Evolutionary conservation across 148 eudicot species (phyloP), one percentile per base, ranked within the genome.

Genomic region (Talinum fruticosum): DNA sequence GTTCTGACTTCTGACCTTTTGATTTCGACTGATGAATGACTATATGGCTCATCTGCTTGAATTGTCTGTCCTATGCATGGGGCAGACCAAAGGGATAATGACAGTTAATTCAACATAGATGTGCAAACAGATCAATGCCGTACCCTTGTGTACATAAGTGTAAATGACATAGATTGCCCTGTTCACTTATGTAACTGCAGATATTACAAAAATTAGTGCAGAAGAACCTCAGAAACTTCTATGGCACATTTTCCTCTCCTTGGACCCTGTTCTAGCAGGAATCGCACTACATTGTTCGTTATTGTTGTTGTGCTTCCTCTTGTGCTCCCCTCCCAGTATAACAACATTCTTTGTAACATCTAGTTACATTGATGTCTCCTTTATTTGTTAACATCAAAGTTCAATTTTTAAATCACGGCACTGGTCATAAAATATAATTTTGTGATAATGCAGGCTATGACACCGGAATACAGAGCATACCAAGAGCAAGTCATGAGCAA

Each of bases 401-500:
- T 41, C 47, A 3, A 41, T 41, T 10, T 41, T 8, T 0, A 41
- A 41, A 12, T 41, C 47, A 41, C 47, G 13, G 13, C 47, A 41
- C 47, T 41, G 30, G 36, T 81, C 45, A 28, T 53, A 54, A 78
- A 51, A 34, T 75, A 24, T 71, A 35, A 15, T 72, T 18, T 35
- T 32, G 61, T 69, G 54, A 34, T 2, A 75, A 67, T 84, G 78
- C 88, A 95, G 99, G 96, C 96, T 64, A 87, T 76, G 72, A 95
- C 99, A 78, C 91, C 96, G 59, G 97, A 92, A 77, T 95, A 89
- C 87, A 95, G 81, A 88, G 97, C 94, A 51, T 95, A 95, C 85
- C 99, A 95, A 87, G 99, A 95, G 84, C 99, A 95, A 91, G 99
- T 95, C 69, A 86, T 95, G 70, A 91, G 90, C 82, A 95, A 95